Percentiles rank a stretch among this genome's conserved stretches.
Evolutionary conservation across 192 early-diverging fungal genomes (phyloP).

Genomic region (Gaertneriomyces sp.): DNA sequence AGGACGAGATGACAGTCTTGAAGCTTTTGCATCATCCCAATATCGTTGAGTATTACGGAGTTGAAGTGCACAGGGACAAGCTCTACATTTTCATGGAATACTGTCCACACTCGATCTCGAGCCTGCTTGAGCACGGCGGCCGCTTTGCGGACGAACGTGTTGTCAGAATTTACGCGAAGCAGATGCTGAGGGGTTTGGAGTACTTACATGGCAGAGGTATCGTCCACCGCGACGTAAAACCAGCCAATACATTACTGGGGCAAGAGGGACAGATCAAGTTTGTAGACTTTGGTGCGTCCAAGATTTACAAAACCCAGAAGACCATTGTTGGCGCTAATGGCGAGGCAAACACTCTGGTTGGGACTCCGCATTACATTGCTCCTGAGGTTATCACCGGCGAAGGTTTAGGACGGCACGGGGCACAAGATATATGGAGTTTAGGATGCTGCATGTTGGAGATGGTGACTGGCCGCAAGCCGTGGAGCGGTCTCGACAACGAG

Average conservation of each 20-base stretch:
- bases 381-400: conserved; percentile 79
- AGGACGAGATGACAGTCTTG: conserved; percentile 91
- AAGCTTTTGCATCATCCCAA: conserved; percentile 84
- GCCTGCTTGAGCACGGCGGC: conserved; percentile 70
- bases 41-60: conserved; percentile 85
- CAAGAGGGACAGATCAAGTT: conserved; percentile 75
- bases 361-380: conserved; percentile 43
- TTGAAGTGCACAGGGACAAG: conserved; percentile 85
- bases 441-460: conserved; percentile 90
- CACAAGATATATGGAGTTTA: conserved; percentile 90
- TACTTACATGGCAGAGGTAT: conserved; percentile 81
- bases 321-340: conserved; percentile 29
- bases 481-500: conserved; percentile 87
- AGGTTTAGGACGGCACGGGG: conserved; percentile 67
- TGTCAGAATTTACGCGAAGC: conserved; percentile 68
- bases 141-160: conserved; percentile 72
- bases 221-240: conserved; percentile 63
- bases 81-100: conserved; percentile 81
- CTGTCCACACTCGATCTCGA: conserved; percentile 70
- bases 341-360: conserved; percentile 34
- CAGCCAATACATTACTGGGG: conserved; percentile 68
- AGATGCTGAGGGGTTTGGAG: conserved; percentile 77
- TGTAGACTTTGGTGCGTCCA: conserved; percentile 88
- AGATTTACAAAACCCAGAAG: conserved; percentile 59
- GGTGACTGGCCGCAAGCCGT: conserved; percentile 81